These are phyloP conservation scores for Wickerhamomyces canadensis DNA, from an alignment of 805 yeast species.

Conservation along the genomic window DNA sequence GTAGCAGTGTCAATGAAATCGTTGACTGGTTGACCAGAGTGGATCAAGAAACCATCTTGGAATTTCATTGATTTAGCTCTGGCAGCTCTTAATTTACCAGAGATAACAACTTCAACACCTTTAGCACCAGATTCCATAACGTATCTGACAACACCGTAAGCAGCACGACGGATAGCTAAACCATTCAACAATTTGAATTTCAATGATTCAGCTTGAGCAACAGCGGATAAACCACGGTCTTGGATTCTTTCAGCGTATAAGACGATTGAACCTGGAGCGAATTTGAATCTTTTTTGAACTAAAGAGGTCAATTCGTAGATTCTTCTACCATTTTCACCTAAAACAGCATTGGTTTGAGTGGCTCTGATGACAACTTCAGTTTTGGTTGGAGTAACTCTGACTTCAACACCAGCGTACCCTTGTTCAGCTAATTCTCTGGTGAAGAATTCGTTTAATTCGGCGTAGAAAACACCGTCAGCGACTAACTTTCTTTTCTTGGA, in stretches of 20 bases:
- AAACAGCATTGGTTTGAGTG: conserved; percentile 96
- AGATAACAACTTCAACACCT: conserved; percentile 99
- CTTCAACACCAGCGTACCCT: conserved; percentile 99
- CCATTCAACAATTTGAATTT: conserved; percentile 97
- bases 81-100: conserved; percentile 99
- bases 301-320: conserved; percentile 97
- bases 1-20: conserved; percentile 99
- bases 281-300: conserved; percentile 98
- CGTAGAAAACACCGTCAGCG: conserved; percentile 99
- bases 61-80: conserved; percentile 99
- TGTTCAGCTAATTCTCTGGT: conserved; percentile 99
- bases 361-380: conserved; percentile 99
- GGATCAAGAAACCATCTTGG: conserved; percentile 99
- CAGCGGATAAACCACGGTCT: conserved; percentile 99
- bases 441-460: conserved; percentile 99
- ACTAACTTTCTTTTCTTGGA: conserved; percentile 99
- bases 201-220: conserved; percentile 99
- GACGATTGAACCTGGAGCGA: conserved; percentile 87
- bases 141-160: conserved; percentile 99
- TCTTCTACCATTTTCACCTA: conserved; percentile 99
- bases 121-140: conserved; percentile 99
- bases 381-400: conserved; percentile 96
- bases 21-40: conserved; percentile 99
- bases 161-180: conserved; percentile 99
- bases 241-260: conserved; percentile 98